Conservation (phyloP, 208 protist species). For the Acanthamoeba royreba region DNA sequence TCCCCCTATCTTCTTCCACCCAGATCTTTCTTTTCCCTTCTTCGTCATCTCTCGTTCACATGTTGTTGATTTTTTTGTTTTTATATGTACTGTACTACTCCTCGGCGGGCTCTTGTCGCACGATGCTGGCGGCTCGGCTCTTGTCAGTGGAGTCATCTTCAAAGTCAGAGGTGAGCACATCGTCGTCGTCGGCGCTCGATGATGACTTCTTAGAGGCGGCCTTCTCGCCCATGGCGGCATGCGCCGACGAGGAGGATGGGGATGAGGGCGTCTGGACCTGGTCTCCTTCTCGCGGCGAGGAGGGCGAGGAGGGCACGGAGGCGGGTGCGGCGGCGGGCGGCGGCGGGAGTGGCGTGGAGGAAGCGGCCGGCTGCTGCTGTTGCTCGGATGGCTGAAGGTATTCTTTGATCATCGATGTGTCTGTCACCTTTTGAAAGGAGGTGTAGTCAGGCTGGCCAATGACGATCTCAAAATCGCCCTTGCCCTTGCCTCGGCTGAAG, state of each 20-base stretch:
- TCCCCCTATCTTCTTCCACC: too few species aligned
- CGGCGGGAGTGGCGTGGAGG: too few species aligned
- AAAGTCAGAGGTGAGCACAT: background rate
- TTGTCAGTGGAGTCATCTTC: background rate
- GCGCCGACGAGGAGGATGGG: too few species aligned
- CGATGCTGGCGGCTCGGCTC: background rate
- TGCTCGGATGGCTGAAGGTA: background rate
- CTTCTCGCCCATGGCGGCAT: too few species aligned
- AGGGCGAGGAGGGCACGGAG: too few species aligned
- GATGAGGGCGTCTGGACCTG: too few species aligned
- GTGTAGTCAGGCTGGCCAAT: background rate
- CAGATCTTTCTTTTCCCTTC: too few species aligned
- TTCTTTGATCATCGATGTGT: background rate
- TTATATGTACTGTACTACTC: too few species aligned
- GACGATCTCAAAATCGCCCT: conserved; percentile 3
- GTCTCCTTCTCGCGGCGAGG: too few species aligned
- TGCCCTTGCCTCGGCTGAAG: background rate
- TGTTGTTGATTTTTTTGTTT: too few species aligned
- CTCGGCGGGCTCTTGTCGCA: background rate
- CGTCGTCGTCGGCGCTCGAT: background rate
- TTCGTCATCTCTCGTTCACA: too few species aligned
- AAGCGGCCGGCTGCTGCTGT: background rate
- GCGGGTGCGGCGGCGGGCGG: too few species aligned
- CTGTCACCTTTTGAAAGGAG: background rate
- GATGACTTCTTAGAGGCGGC: background rate